These are phyloP conservation scores for Lotus japonicus DNA, from an alignment of 306 rosid genomes.

Conservation along the genomic window DNA sequence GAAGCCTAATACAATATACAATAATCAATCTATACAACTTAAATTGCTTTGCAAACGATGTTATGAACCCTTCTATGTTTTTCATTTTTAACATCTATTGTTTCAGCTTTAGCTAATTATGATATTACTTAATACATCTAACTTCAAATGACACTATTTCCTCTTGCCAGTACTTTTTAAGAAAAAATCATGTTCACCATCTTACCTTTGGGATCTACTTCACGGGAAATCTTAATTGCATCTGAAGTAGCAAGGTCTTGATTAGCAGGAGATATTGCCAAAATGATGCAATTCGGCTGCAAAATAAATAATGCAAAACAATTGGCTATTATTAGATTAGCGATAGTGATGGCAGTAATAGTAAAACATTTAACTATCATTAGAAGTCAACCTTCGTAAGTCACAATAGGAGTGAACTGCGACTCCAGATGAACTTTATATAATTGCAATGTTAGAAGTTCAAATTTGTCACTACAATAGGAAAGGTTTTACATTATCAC, in stretches of 20 bases:
- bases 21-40: background rate
- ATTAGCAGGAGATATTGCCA: constrained; percentile 99
- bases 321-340: no score
- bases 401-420: no score
- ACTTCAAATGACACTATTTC: background rate
- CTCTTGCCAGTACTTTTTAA: background rate
- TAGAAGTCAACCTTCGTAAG: no score
- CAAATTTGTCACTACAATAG: no score
- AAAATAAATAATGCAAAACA: background rate
- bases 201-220: constrained; percentile 85
- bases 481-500: no score
- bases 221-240: constrained; percentile 97
- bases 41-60: background rate
- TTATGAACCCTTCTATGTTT: background rate
- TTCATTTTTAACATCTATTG: background rate
- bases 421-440: no score
- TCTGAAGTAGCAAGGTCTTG: constrained; percentile 99
- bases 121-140: background rate
- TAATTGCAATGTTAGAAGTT: no score
- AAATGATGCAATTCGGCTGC: constrained; percentile 95
- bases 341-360: no score
- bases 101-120: background rate
- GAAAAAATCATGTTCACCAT: background rate
- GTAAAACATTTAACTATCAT: no score
- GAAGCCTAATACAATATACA: background rate